These are phyloP conservation scores for Hanseniaspora singularis DNA, from an alignment of 805 yeast genomes.

Conservation along the genomic window DNA sequence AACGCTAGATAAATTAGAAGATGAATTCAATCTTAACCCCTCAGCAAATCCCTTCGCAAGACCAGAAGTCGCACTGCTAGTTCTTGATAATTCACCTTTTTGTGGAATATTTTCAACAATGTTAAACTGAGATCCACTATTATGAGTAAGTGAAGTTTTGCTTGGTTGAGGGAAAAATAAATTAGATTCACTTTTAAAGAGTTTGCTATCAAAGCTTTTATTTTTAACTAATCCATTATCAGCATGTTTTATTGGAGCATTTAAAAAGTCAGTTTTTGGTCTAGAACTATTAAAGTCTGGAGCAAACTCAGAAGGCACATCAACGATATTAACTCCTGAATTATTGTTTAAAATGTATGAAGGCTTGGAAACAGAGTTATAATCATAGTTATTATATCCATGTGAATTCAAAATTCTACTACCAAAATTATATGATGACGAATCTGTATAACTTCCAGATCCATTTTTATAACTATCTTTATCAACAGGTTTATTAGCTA, in stretches of 20 bases:
- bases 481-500: neutral
- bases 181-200: neutral
- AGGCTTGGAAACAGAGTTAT: conserved; percentile 59
- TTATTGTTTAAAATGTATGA: conserved; percentile 26
- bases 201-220: too few species aligned
- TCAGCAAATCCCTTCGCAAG: conserved; percentile 12
- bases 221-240: too few species aligned
- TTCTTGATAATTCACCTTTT: neutral
- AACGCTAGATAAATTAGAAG: neutral
- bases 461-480: conserved; percentile 28
- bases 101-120: neutral
- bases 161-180: neutral
- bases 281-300: neutral
- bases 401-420: conserved; percentile 51
- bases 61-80: conserved; percentile 9
- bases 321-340: conserved; percentile 27
- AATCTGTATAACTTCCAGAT: conserved; percentile 28
- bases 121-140: neutral
- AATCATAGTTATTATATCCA: conserved; percentile 45
- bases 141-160: neutral
- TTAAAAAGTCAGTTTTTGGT: neutral
- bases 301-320: conserved; percentile 26
- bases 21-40: conserved; percentile 2
- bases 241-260: neutral
- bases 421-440: conserved; percentile 11